phyloP scores from a whole-genome alignment of 192 early-diverging fungal genomes.

The Lobosporangium transversale region DNA sequence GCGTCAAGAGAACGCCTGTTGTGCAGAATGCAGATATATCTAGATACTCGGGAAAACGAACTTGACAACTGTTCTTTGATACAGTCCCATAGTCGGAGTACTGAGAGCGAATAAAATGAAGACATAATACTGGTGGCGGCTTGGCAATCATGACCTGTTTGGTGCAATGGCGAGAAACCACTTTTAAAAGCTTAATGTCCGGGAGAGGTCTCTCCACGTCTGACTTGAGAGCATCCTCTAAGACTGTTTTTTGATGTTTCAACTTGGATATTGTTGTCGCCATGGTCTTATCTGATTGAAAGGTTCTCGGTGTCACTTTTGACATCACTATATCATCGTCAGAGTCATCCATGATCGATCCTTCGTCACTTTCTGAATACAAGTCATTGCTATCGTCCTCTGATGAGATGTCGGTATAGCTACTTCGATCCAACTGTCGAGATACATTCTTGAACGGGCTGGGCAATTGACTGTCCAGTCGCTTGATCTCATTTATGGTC shows the following conservation, averaged over 20 bases:
- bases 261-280: slow-evolving; percentile 19
- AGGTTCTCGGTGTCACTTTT: background rate
- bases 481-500: slow-evolving; percentile 48
- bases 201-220: slow-evolving; percentile 59
- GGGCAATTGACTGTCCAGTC: slow-evolving; percentile 11
- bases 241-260: slow-evolving; percentile 14
- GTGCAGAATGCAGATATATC: slow-evolving; percentile 80
- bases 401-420: background rate
- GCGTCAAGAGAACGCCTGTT: slow-evolving; percentile 61
- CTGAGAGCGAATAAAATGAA: slow-evolving; percentile 87
- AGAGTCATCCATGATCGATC: slow-evolving; percentile 5
- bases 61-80: slow-evolving; percentile 84
- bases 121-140: slow-evolving; percentile 79
- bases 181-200: slow-evolving; percentile 50
- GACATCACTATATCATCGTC: slow-evolving; percentile 7
- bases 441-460: background rate
- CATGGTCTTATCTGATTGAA: slow-evolving; percentile 7
- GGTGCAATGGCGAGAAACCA: slow-evolving; percentile 61
- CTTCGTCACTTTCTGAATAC: slow-evolving; percentile 14
- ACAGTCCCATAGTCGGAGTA: slow-evolving; percentile 75
- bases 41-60: slow-evolving; percentile 83
- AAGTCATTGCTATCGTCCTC: background rate
- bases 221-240: slow-evolving; percentile 54
- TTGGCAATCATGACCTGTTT: slow-evolving; percentile 87
- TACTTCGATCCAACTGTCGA: background rate